Percentiles rank a stretch among this genome's conserved stretches.
phyloP scores from a whole-genome alignment of 441 rosid genomes.

The Adansonia rubrostipa region DNA sequence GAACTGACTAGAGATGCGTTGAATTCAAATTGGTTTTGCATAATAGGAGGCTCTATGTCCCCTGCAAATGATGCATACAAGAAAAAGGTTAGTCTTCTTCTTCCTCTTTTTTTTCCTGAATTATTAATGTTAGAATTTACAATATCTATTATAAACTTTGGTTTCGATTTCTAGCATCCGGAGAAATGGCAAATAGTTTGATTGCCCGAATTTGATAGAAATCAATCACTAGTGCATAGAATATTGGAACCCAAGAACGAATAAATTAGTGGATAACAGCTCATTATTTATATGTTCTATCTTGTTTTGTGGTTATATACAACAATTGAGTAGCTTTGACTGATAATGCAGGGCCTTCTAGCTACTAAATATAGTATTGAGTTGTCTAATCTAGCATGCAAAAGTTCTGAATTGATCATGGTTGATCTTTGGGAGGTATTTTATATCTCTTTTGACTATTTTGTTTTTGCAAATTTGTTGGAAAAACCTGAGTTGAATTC shows the following conservation, averaged over 20 bases:
- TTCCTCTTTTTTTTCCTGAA: background rate
- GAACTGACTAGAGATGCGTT: slow-evolving; percentile 86
- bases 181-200: background rate
- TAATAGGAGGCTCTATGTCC: slow-evolving; percentile 91
- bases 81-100: slow-evolving; percentile 52
- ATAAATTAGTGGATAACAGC: background rate
- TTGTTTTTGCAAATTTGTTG: background rate
- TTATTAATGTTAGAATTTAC: slow-evolving; percentile 10
- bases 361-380: slow-evolving; percentile 66
- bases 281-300: background rate
- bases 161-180: background rate
- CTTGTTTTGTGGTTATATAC: background rate
- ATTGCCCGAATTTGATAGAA: background rate
- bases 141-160: background rate
- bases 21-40: slow-evolving; percentile 61
- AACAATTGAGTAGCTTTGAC: slow-evolving; percentile 3
- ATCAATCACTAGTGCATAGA: background rate
- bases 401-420: slow-evolving; percentile 81
- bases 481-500: background rate
- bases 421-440: slow-evolving; percentile 98
- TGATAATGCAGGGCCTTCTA: slow-evolving; percentile 63
- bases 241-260: background rate
- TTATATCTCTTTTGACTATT: slow-evolving; percentile 3
- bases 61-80: slow-evolving; percentile 86
- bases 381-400: slow-evolving; percentile 79